phyloP scores from a whole-genome alignment of 768 basidiomycete species.

The Coprinopsis strossmayeri region DNA sequence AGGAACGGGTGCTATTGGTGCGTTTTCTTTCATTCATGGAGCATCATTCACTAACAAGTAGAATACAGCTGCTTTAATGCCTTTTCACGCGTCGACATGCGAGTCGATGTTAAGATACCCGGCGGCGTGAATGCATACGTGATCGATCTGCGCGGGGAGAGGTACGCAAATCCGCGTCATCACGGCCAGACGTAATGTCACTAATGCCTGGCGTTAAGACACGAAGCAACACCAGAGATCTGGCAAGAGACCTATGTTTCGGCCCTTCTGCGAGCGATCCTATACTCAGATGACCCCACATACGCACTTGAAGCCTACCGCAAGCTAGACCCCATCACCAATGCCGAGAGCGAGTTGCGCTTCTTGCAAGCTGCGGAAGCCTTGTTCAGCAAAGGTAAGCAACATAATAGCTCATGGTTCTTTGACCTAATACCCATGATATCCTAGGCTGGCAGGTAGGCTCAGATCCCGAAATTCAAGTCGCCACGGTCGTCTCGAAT shows the following conservation, averaged over 20 bases:
- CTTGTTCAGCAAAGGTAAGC: conserved; percentile 72
- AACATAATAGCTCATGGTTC: not conserved
- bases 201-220: conserved; percentile 38
- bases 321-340: conserved; percentile 91
- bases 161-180: conserved; percentile 42
- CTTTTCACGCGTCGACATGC: conserved; percentile 92
- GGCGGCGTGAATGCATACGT: conserved; percentile 95
- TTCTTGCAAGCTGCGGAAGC: conserved; percentile 90
- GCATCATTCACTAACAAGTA: not conserved
- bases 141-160: conserved; percentile 89
- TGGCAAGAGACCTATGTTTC: conserved; percentile 99
- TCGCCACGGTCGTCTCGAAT: conserved; percentile 93
- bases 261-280: conserved; percentile 81
- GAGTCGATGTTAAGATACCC: conserved; percentile 97
- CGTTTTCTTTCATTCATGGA: conserved; percentile 18
- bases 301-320: conserved; percentile 91
- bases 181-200: not conserved
- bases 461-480: conserved; percentile 97
- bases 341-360: conserved; percentile 79
- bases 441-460: conserved; percentile 92
- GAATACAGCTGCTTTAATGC: conserved; percentile 86
- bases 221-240: conserved; percentile 84
- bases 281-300: conserved; percentile 93
- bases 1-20: conserved; percentile 91
- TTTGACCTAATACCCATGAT: not conserved